These are phyloP conservation scores for Calvatia gigantea DNA, from an alignment of 768 basidiomycete species.

Conservation along the genomic window DNA sequence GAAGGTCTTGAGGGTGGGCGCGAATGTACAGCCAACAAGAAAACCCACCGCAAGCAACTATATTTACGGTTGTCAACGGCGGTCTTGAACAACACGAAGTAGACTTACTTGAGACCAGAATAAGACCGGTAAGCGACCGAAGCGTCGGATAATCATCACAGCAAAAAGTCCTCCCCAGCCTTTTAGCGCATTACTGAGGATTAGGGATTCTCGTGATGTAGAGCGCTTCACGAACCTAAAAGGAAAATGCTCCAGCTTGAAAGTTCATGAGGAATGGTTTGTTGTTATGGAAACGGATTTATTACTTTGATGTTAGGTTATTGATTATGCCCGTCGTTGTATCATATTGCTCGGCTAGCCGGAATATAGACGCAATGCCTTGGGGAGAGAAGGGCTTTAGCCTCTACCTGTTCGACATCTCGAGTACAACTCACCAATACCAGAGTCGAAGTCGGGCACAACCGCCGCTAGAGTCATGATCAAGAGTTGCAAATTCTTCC, in stretches of 20 bases:
- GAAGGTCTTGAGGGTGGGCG: slow-evolving; percentile 53
- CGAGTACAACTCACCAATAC: slow-evolving; percentile 40
- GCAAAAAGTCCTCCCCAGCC: slow-evolving; percentile 63
- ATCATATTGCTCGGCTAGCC: slow-evolving; percentile 49
- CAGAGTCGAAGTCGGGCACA: slow-evolving; percentile 66
- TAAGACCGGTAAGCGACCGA: slow-evolving; percentile 61
- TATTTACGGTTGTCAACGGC: background rate
- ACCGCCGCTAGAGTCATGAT: slow-evolving; percentile 63
- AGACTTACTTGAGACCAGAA: slow-evolving; percentile 65
- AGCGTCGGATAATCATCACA: slow-evolving; percentile 62
- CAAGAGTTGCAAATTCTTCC: slow-evolving; percentile 53
- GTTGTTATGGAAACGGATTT: background rate
- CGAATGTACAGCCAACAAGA: slow-evolving; percentile 42
- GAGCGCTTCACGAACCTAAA: slow-evolving; percentile 33
- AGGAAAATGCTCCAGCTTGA: slow-evolving; percentile 67
- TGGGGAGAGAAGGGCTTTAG: background rate
- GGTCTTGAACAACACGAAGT: background rate
- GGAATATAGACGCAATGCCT: slow-evolving; percentile 35
- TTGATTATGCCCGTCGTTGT: slow-evolving; percentile 59
- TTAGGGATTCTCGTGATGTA: background rate
- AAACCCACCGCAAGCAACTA: slow-evolving; percentile 57
- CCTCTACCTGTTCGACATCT: background rate
- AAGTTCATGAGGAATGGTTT: slow-evolving; percentile 10
- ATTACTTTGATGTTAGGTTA: slow-evolving; percentile 55
- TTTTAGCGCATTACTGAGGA: slow-evolving; percentile 13